Evolutionary conservation across 495 filamentous ascomycete species (phyloP).

Genomic region (Xylaria scruposa): DNA sequence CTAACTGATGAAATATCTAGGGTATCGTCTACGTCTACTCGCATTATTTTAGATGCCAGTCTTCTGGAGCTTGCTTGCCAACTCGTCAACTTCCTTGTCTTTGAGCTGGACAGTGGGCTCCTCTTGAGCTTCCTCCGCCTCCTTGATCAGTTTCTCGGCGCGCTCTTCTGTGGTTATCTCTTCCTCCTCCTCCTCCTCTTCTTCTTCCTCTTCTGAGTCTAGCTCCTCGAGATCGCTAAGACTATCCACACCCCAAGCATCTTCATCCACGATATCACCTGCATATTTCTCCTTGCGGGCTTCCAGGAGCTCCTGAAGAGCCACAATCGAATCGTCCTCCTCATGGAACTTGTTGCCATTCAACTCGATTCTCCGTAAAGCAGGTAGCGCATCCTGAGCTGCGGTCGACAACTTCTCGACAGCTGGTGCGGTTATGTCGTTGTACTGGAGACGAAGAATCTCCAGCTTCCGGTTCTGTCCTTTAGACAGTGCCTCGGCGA

Average conservation of each 20-base stretch:
- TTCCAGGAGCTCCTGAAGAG: conserved; percentile 58
- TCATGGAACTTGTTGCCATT: conserved; percentile 96
- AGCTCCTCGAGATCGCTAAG: conserved; percentile 82
- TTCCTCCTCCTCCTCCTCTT: conserved; percentile 71
- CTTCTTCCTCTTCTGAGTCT: conserved; percentile 74
- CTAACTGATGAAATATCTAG: not conserved
- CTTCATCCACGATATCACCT: conserved; percentile 64
- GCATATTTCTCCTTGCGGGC: conserved; percentile 67
- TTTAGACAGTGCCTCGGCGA: conserved; percentile 74
- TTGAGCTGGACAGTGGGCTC: conserved; percentile 73
- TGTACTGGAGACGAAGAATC: conserved; percentile 86
- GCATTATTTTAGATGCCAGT: conserved; percentile 52
- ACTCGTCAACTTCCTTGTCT: conserved; percentile 80
- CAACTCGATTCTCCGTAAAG: conserved; percentile 81
- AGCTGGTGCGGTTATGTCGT: conserved; percentile 82
- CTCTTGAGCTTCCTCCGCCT: conserved; percentile 75
- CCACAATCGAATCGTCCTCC: conserved; percentile 70
- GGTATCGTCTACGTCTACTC: conserved; percentile 19
- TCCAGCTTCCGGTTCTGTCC: conserved; percentile 79
- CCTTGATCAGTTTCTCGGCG: conserved; percentile 69
- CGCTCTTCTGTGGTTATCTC: conserved; percentile 61
- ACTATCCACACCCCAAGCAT: conserved; percentile 84
- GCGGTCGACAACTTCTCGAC: conserved; percentile 72
- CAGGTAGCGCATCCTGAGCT: conserved; percentile 68
- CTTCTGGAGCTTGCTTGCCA: conserved; percentile 76